Conservation (phyloP, 1,139 yeast genomes). For the Dujonia santamariae region DNA sequence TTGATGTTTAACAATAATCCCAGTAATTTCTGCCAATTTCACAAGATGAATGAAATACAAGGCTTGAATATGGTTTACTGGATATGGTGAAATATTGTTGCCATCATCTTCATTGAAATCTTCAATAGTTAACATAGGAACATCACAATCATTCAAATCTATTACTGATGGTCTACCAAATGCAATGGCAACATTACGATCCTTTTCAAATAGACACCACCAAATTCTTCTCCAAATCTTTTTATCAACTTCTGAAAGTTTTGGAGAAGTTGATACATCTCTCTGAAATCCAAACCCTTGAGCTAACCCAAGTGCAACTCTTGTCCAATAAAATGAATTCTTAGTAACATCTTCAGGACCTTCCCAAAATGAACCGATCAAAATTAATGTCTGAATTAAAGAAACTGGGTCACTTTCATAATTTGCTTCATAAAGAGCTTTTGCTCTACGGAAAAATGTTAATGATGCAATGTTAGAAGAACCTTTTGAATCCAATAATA, state of each 20-base stretch:
- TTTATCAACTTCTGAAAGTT: conserved; percentile 39
- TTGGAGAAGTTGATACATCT: conserved; percentile 35
- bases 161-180: conserved; percentile 73
- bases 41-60: conserved; percentile 62
- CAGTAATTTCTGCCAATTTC: conserved; percentile 71
- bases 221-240: conserved; percentile 68
- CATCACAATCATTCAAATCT: conserved; percentile 74
- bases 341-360: conserved; percentile 77
- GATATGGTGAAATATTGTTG: conserved; percentile 40
- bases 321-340: conserved; percentile 75
- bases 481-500: conserved; percentile 54
- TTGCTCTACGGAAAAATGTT: conserved; percentile 74
- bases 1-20: conserved; percentile 68
- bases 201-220: conserved; percentile 80
- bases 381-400: conserved; percentile 60
- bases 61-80: conserved; percentile 47
- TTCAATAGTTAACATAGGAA: conserved; percentile 63
- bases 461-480: conserved; percentile 57
- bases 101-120: conserved; percentile 58
- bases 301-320: conserved; percentile 70
- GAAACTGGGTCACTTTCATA: conserved; percentile 71
- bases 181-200: conserved; percentile 69
- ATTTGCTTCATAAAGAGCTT: conserved; percentile 70
- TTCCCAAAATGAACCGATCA: conserved; percentile 73
- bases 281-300: conserved; percentile 81